phyloP scores from a whole-genome alignment of 352 stramenopile genomes.

The Hyphochytrium catenoides region DNA sequence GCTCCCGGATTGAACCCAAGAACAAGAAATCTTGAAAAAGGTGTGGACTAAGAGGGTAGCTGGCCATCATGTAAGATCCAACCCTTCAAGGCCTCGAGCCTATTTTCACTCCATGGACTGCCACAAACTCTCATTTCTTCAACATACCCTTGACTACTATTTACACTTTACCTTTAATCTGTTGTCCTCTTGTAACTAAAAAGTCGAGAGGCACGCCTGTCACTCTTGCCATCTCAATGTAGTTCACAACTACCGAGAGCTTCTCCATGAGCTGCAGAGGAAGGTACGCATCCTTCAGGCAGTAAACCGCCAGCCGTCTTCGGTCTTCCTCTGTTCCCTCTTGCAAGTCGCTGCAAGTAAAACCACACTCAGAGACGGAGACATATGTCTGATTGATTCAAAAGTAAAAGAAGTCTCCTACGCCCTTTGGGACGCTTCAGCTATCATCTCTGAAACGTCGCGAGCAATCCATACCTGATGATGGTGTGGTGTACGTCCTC shows the following conservation, averaged over 20 bases:
- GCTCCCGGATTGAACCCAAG: too few relatives aligned
- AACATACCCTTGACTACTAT: background rate
- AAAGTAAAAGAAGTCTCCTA: too few relatives aligned
- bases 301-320: slow-evolving; percentile 95
- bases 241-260: slow-evolving; percentile 96
- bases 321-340: slow-evolving; percentile 89
- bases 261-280: slow-evolving; percentile 93
- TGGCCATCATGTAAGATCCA: background rate
- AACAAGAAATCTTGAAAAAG: too few relatives aligned
- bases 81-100: too few relatives aligned
- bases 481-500: slow-evolving; percentile 99
- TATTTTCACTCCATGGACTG: too few relatives aligned
- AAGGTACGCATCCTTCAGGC: slow-evolving; percentile 94
- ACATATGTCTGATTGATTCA: too few relatives aligned
- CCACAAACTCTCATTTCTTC: too few relatives aligned
- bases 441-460: slow-evolving; percentile 16
- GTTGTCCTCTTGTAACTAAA: slow-evolving; percentile 89
- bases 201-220: slow-evolving; percentile 93
- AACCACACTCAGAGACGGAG: too few relatives aligned
- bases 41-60: slow-evolving; percentile 19
- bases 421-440: too few relatives aligned
- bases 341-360: slow-evolving; percentile 44
- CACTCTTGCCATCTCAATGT: slow-evolving; percentile 98
- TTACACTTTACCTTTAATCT: too few relatives aligned
- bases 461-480: too few relatives aligned